A percentile compares a stretch with the other conserved stretches of the same genome.
These are phyloP conservation scores for Wickerhamiella azyma DNA, from an alignment of 805 yeast species.

Conservation along the genomic window DNA sequence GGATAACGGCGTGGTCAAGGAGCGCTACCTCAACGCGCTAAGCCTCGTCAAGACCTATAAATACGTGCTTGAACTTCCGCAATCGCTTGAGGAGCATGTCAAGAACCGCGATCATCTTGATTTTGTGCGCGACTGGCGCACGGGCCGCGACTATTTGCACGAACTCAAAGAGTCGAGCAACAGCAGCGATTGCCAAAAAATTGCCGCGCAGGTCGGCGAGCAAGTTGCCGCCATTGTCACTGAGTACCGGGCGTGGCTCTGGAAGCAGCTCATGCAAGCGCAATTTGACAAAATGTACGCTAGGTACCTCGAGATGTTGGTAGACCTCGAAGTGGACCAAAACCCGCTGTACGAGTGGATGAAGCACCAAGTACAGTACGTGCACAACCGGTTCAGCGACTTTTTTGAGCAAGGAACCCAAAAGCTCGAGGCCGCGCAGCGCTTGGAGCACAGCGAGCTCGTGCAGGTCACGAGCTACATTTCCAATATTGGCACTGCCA, in stretches of 20 bases:
- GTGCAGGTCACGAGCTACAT: conserved; percentile 13
- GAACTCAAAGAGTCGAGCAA: conserved; percentile 17
- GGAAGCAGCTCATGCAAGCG: conserved; percentile 33
- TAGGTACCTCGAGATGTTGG: conserved; percentile 35
- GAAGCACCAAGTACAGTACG: conserved; percentile 33
- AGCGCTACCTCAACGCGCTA: conserved; percentile 37
- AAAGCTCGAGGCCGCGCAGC: neutral
- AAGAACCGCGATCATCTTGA: conserved; percentile 42
- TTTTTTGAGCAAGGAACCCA: conserved; percentile 26
- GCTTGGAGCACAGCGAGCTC: conserved; percentile 2
- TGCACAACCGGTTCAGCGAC: conserved; percentile 30
- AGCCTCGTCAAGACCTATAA: conserved; percentile 39
- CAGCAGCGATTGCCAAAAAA: conserved; percentile 22
- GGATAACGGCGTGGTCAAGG: conserved; percentile 35
- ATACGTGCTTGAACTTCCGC: conserved; percentile 45
- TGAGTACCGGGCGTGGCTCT: conserved; percentile 38
- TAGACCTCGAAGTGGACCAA: conserved; percentile 49
- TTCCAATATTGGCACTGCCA: neutral
- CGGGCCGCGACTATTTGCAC: conserved; percentile 30
- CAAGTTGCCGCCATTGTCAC: conserved; percentile 42
- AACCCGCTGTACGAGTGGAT: conserved; percentile 58
- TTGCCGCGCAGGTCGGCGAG: conserved; percentile 41
- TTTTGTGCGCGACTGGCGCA: conserved; percentile 42
- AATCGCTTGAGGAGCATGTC: conserved; percentile 31
- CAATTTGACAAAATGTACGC: conserved; percentile 25